Evolutionary conservation across 2,329 filamentous ascomycete species (phyloP), one percentile per base, ranked within the genome.

Genomic region (Aspergillus spinulosporus): DNA sequence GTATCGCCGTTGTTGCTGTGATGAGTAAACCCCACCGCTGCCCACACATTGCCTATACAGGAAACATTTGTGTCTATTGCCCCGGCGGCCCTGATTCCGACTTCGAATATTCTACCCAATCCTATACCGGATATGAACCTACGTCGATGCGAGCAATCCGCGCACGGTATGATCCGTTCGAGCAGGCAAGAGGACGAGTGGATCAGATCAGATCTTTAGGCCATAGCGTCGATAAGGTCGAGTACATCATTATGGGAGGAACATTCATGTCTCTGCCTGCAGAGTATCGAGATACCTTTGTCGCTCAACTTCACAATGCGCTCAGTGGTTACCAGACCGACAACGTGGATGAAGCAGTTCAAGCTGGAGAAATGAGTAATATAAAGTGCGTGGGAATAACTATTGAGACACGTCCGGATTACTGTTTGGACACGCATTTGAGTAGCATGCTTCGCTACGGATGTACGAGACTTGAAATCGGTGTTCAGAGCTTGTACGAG

Each of bases 11-110:
- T 7, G 94, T 99, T 46, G 94, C 95, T 43, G 95, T 99, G 64
- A 99, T 99, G 94, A 97, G 94, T 83, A 99, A 99, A 75, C 94
- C 94, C 26, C 94, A 99, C 73, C 84, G 94, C 71, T 99, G 94
- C 70, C 94, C 94, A 14, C 94, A 99, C 71, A 99, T 99, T 66
- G 90, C 94, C 8, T 99, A 97, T 74, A 99, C 94, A 0, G 94
- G 94, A 61, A 99, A 99, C 72, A 97, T 99, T 61, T 99, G 94
- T 74, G 94, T 99, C 59, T 99, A 99, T 77, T 99, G 94, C 70
- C 94, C 94, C 7, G 94, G 94, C 64, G 94, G 94, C 1, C 95
- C 95, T 6, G 94, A 99, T 71, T 97, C 92, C 49, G 95, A 99
- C 71, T 99, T 99, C 68, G 94, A 99, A 75, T 99, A 99, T 76